Percentiles rank a stretch among this genome's conserved stretches.
phyloP scores from a whole-genome alignment of 305 asterid species.

The Caryopteris hybrid region DNA sequence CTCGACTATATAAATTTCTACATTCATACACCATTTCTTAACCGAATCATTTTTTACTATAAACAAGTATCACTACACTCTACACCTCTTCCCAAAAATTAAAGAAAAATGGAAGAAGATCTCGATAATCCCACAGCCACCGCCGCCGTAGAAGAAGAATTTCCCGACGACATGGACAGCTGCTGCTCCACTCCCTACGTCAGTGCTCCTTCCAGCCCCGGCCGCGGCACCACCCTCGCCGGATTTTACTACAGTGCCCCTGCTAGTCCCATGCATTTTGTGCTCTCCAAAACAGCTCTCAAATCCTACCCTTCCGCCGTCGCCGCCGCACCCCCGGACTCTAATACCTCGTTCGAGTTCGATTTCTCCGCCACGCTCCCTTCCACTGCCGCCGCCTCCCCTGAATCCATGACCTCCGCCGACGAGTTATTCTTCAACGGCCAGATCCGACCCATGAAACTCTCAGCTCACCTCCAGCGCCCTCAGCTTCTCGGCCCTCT shows the following conservation, averaged over 20 bases:
- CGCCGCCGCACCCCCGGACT: constrained; percentile 17
- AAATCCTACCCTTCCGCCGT: constrained; percentile 42
- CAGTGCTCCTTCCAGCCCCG: constrained; percentile 92
- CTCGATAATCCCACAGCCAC: constrained; percentile 23
- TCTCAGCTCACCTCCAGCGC: constrained; percentile 58
- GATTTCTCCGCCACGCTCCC: constrained; percentile 54
- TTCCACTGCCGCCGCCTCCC: constrained; percentile 29
- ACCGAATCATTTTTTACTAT: background rate
- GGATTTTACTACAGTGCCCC: constrained; percentile 93
- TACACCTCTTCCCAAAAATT: background rate
- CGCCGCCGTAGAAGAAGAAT: constrained; percentile 24
- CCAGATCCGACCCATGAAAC: constrained; percentile 93
- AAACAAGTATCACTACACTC: background rate
- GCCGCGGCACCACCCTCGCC: constrained; percentile 41
- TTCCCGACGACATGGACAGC: constrained; percentile 71
- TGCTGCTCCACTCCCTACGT: constrained; percentile 90
- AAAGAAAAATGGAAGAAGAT: constrained; percentile 33
- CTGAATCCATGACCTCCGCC: constrained; percentile 77
- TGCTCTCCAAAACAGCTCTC: constrained; percentile 35
- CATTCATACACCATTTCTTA: background rate
- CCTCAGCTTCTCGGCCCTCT: constrained; percentile 57
- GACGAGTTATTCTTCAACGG: constrained; percentile 89
- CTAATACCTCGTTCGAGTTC: constrained; percentile 52
- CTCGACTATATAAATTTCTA: background rate
- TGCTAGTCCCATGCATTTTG: constrained; percentile 82